A percentile compares a stretch with the other conserved stretches of the same genome.
These are phyloP conservation scores for Fusarium marasasianum DNA, from an alignment of 2,329 filamentous ascomycete species.

Conservation along the genomic window DNA sequence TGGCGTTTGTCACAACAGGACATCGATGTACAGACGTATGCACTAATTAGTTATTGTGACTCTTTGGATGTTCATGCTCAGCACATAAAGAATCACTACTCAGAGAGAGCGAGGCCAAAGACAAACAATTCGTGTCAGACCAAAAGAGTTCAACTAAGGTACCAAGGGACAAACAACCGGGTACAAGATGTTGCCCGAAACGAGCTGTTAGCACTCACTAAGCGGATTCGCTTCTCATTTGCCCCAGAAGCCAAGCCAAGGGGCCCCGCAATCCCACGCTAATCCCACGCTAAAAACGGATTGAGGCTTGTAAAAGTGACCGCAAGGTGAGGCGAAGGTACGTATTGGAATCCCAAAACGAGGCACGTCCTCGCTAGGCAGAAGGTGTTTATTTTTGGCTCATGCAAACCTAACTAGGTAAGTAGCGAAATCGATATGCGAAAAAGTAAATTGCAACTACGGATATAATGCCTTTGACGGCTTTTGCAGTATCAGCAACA, in stretches of 20 bases:
- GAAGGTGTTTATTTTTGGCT: slow-evolving; percentile 30
- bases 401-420: not conserved
- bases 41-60: not conserved
- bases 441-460: not conserved
- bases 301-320: slow-evolving; percentile 15
- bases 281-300: slow-evolving; percentile 14
- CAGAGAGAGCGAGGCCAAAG: not conserved
- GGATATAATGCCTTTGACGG: not conserved
- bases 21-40: not conserved
- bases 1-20: slow-evolving; percentile 14
- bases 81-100: not conserved
- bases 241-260: not conserved
- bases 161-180: not conserved
- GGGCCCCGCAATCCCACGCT: slow-evolving; percentile 10
- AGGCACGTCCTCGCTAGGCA: not conserved
- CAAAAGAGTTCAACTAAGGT: not conserved
- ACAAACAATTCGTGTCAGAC: not conserved
- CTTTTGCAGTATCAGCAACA: not conserved
- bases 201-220: not conserved
- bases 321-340: slow-evolving; percentile 30
- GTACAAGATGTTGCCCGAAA: not conserved
- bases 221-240: not conserved
- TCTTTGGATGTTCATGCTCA: not conserved
- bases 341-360: not conserved
- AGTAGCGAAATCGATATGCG: not conserved